phyloP scores from a whole-genome alignment of 768 basidiomycete genomes.

The Lentinula boryana region DNA sequence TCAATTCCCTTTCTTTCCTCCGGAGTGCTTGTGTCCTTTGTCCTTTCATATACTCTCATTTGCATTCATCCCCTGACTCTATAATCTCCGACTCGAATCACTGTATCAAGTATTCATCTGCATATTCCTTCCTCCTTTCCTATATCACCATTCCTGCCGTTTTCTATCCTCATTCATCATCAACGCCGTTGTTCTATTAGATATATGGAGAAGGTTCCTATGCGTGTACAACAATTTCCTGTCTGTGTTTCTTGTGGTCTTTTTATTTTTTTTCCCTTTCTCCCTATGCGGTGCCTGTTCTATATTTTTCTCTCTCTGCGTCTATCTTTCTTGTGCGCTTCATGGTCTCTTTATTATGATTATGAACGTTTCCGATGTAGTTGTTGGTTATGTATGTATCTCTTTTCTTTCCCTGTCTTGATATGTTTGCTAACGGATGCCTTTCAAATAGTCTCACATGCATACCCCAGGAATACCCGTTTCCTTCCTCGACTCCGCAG shows the following conservation, averaged over 20 bases:
- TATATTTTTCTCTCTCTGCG: not conserved
- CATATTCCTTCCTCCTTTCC: slow-evolving; percentile 3
- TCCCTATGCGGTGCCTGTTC: slow-evolving; percentile 1
- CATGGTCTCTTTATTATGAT: slow-evolving; percentile 5
- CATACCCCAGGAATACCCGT: slow-evolving; percentile 3
- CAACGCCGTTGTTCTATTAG: not conserved
- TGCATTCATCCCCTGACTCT: not conserved
- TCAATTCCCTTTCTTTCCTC: slow-evolving; percentile 8
- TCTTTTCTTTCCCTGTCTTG: not conserved
- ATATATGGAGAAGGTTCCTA: not conserved
- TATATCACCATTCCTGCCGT: not conserved
- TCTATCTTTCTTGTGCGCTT: not conserved
- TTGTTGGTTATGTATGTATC: slow-evolving; percentile 5
- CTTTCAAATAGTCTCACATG: not conserved
- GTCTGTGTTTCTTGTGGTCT: slow-evolving; percentile 2
- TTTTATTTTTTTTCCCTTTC: not conserved
- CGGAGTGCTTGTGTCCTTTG: slow-evolving; percentile 5
- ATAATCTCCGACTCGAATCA: not conserved
- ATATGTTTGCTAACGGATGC: not conserved
- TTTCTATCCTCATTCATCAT: not conserved
- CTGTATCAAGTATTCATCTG: slow-evolving; percentile 7
- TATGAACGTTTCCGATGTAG: slow-evolving; percentile 5
- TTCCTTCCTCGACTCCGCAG: not conserved
- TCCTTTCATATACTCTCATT: slow-evolving; percentile 7
- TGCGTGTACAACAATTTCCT: slow-evolving; percentile 4